phyloP scores from a whole-genome alignment of 306 rosid genomes.

The Inga laurina region DNA sequence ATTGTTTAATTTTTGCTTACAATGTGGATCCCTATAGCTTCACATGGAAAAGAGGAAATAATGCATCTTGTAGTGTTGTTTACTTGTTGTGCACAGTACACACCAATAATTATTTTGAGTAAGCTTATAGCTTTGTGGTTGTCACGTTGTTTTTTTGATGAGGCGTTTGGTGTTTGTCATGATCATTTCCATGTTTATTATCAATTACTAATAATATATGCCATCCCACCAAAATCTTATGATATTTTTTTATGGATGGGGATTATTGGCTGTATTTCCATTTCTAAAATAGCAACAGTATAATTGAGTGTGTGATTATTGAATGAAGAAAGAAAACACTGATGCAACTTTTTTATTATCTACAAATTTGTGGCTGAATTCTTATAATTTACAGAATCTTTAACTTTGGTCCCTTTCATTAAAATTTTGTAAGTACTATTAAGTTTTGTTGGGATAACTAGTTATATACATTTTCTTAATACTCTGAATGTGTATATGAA shows the following conservation, averaged over 20 bases:
- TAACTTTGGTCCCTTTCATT: no score
- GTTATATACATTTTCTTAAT: neutral
- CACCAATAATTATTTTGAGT: neutral
- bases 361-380: no score
- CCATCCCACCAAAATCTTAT: neutral
- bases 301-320: neutral
- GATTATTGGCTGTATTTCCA: neutral
- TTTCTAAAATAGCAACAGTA: neutral
- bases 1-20: neutral
- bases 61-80: neutral
- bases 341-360: no score
- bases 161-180: neutral
- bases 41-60: neutral
- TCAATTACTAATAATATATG: neutral
- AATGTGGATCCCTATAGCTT: neutral
- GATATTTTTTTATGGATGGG: neutral
- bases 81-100: neutral
- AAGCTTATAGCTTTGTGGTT: neutral
- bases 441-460: no score
- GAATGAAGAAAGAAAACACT: no score
- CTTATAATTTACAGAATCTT: no score
- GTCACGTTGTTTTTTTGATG: constrained; percentile 1
- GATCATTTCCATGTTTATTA: no score
- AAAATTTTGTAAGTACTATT: neutral
- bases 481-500: neutral